Conservation (phyloP, 2,329 filamentous ascomycete species). For the Ceratocystis huliohia region DNA sequence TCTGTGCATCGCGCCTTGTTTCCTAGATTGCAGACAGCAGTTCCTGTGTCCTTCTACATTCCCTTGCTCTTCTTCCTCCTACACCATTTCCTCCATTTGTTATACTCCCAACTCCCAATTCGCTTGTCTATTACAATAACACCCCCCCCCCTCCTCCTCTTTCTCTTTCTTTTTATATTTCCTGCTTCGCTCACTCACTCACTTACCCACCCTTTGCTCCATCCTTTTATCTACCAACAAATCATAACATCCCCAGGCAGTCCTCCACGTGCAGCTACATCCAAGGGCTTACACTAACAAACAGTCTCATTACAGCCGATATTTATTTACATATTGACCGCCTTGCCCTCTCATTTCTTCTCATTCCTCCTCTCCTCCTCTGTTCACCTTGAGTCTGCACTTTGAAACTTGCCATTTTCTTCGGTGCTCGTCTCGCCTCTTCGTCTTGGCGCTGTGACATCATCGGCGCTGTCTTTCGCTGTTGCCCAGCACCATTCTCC, state of each 20-base stretch:
- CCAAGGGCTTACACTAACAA: not conserved
- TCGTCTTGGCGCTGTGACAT: constrained; percentile 15
- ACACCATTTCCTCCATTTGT: not conserved
- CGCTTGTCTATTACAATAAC: too few species aligned
- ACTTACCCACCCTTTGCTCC: too few species aligned
- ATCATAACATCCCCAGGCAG: not conserved
- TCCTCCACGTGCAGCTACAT: not conserved
- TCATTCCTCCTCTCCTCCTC: constrained; percentile 18
- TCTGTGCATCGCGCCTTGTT: not conserved
- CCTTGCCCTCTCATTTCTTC: constrained; percentile 22
- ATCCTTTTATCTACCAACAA: not conserved
- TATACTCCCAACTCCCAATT: too few species aligned
- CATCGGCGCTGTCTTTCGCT: not conserved
- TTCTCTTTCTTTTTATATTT: constrained; percentile 3
- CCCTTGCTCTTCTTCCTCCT: constrained; percentile 8
- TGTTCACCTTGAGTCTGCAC: constrained; percentile 21
- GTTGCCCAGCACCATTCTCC: not conserved
- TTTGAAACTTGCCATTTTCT: constrained; percentile 12
- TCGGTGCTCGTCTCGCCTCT: constrained; percentile 2
- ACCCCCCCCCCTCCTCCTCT: not conserved
- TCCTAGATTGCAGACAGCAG: not conserved
- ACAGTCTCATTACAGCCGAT: not conserved
- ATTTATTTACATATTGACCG: constrained; percentile 13
- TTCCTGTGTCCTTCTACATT: not conserved
- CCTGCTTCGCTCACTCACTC: not conserved